Conservation (phyloP, 139 green algal species). For the Dunaliella sp. region DNA sequence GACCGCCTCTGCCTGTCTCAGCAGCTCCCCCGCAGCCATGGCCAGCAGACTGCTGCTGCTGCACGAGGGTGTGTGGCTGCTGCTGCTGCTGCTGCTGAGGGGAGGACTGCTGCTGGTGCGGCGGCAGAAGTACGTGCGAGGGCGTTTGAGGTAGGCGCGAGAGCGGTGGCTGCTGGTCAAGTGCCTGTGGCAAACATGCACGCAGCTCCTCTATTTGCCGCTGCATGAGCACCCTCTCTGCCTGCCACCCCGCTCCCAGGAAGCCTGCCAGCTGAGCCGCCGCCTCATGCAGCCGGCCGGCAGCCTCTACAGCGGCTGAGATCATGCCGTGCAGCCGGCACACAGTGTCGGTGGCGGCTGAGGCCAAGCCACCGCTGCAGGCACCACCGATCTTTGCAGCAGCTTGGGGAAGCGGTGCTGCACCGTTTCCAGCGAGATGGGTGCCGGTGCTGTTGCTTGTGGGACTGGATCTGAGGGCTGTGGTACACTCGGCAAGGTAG, state of each 20-base stretch:
- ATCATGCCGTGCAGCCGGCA: neutral
- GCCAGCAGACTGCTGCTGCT: neutral
- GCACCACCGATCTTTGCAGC: too few relatives aligned
- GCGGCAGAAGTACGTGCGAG: neutral
- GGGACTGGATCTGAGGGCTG: too few relatives aligned
- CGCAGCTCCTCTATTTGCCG: neutral
- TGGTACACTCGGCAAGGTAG: neutral
- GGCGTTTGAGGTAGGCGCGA: too few relatives aligned
- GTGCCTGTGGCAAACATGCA: too few relatives aligned
- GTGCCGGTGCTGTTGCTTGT: too few relatives aligned
- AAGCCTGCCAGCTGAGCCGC: neutral
- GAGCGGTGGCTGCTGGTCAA: too few relatives aligned
- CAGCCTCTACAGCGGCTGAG: neutral
- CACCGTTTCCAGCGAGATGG: too few relatives aligned
- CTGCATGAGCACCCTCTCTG: neutral
- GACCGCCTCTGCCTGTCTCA: too few relatives aligned
- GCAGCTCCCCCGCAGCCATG: too few relatives aligned
- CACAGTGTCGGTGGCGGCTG: too few relatives aligned
- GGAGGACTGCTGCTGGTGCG: constrained; percentile 9
- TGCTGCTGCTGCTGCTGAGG: neutral
- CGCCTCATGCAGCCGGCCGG: neutral
- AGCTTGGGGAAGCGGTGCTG: too few relatives aligned
- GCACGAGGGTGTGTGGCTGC: neutral
- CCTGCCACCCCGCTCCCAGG: neutral
- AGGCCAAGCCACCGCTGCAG: too few relatives aligned